Base-by-base conservation (phyloP, 2,329 filamentous ascomycete species). In the Alternaria brassicicola region DNA sequence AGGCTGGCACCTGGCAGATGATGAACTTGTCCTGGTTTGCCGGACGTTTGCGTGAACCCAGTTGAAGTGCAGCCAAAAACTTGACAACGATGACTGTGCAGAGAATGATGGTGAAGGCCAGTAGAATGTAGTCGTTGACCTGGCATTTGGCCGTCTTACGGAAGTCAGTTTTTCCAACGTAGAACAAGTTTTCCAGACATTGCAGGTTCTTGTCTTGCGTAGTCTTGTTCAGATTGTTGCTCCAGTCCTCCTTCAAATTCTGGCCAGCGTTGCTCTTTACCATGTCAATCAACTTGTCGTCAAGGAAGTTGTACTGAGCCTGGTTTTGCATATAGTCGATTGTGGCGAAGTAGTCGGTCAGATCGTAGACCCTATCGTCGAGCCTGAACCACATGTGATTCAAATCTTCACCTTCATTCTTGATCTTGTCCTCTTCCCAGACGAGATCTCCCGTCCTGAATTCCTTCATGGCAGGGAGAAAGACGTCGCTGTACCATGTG, bases 21-120 rank as follows among this genome's bases (percentile, higher is more conserved):
- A 99, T 93, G 70, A 99, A 99, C 76, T 98, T 99, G 78, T 99
- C 95, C 78, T 98, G 95, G 35, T 93, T 90, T 6, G 90, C 85
- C 3, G 95, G 95, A 17, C 92, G 89, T 58, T 91, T 87, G 81
- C 97, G 97, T 5, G 93, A 93, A 43, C 94, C 93, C 60, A 99
- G 91, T 72, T 97, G 95, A 39, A 99, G 84, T 12, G 95, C 95
- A 51, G 95, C 88, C 72, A 99, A 77, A 80, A 99, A 99, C 79
- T 98, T 99, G 79, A 91, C 80, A 49, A 88, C 73, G 64, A 98
- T 93, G 61, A 97, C 91, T 1, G 84, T 61, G 73, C 90, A 92
- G 52, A 99, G 82, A 12, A 98, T 82, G 71, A 96, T 83, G n/a
- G 93, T 91, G 73, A 97, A 96, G 3, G 88, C 88, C 51, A 98